phyloP scores from a whole-genome alignment of 1,284 basidiomycete species.

The Cutaneotrichosporon arboriforme region DNA sequence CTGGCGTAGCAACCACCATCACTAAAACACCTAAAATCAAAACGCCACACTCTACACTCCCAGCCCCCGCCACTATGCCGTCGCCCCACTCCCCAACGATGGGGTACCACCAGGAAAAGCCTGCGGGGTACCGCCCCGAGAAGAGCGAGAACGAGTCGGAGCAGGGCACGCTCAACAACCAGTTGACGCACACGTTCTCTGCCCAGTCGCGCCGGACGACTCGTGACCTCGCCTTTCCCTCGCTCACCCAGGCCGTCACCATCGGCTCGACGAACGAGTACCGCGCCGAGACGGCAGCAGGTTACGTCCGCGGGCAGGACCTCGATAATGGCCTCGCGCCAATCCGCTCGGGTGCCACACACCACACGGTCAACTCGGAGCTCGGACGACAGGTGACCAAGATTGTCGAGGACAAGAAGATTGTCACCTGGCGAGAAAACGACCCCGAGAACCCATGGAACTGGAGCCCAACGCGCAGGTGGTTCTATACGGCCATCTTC shows the following conservation, averaged over 20 bases:
- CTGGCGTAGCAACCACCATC: not conserved
- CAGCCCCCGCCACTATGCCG: not conserved
- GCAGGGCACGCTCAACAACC: constrained; percentile 1
- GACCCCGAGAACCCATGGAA: constrained; percentile 33
- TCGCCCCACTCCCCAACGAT: not conserved
- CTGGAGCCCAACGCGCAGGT: constrained; percentile 24
- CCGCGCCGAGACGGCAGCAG: constrained; percentile 26
- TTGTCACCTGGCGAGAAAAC: constrained; percentile 28
- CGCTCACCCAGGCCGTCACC: constrained; percentile 26
- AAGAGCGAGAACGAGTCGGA: not conserved
- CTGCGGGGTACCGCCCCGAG: not conserved
- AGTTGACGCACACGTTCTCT: constrained; percentile 4
- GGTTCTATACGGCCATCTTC: constrained; percentile 29
- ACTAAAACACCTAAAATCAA: not conserved
- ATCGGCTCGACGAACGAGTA: constrained; percentile 22
- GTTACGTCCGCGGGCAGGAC: constrained; percentile 27
- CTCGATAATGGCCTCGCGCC: constrained; percentile 23
- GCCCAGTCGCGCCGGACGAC: not conserved
- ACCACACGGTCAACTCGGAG: constrained; percentile 1
- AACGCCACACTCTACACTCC: not conserved
- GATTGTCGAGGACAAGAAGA: constrained; percentile 26
- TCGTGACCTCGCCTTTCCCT: constrained; percentile 32
- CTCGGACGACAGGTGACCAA: constrained; percentile 13
- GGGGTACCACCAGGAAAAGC: not conserved
- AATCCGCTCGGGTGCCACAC: constrained; percentile 14